Base-by-base conservation (phyloP, 345 rosid genomes). In the Jatropha curcas region DNA sequence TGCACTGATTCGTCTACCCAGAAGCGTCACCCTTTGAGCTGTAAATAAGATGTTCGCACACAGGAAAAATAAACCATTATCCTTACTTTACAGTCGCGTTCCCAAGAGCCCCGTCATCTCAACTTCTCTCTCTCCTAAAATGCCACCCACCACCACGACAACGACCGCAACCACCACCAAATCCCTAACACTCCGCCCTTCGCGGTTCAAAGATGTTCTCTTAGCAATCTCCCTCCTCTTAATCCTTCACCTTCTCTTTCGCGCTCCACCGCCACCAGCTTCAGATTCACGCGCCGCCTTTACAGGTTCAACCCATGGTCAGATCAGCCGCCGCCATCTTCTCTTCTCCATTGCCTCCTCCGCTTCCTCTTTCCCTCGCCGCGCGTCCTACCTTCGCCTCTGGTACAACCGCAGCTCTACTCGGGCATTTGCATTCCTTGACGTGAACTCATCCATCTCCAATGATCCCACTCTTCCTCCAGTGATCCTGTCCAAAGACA, bases 321-420 rank as follows among this genome's bases (percentile, higher is more conserved):
- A 83, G 59, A 59, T 65, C 46, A 82, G 85, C 28, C 87, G 85
- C 52, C 83, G 86, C 75, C 90, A 85, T 74, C 43, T 95, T 60
- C 79, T 92, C 75, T 92, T 88, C 85, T 82, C 93, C 30, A 84
- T 95, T 56, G 97, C 97, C 28, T 86, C 93, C 24, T 90, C 97
- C 31, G 77, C 84, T 74, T 72, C 74, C 28, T 89, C 96, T 56
- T 86, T 84, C 75, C 66, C 79, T 81, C 85, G 81, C 69, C 94
- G 98, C 35, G 73, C 68, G 60, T 85, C 90, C 0, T 95, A 89
- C 71, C 71, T 92, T 62, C 83, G 89, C 65, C 94, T 95, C 50
- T 91, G 97, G 98, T 90, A 87, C 78, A 48, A 81, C 57, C 85
- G 87, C 10, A 72, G 74, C 41, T 62, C 85, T 71, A 95, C 94